Base-by-base conservation (phyloP, 75 land plant genomes). In the Gnetum montanum region DNA sequence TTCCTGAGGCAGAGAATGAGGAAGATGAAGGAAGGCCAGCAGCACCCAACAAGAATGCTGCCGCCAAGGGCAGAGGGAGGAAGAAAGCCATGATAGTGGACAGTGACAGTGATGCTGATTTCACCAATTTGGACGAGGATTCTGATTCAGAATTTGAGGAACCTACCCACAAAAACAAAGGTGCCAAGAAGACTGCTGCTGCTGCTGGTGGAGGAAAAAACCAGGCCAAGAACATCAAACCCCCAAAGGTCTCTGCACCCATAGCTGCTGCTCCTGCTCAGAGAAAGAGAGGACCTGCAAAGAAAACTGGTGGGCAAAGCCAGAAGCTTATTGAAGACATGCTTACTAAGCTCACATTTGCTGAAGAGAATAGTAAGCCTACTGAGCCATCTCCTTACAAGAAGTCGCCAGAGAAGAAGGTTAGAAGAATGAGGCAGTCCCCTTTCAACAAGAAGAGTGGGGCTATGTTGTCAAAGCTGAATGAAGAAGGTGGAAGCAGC, bases 371-470 rank as follows among this genome's bases (percentile, higher is more conserved):
- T 29, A 18, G 52, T 48, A 8, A 55, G 49, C 30, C n/a, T n/a
- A n/a, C n/a, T n/a, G 62, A 57, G 35, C 33, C 25, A 13, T 59
- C 75, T 15, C 62, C 63, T 15, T 20, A 35, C 37, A 28, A 33
- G 31, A 72, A 53, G 8, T 81, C 90, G 0, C 98, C 91, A 8
- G 80, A 75, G 50, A 83, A 75, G 64, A 90, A 95, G 58, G 88
- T 95, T n/a, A 84, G 92, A 65, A 92, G 72, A 68, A 86, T 81
- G 78, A 76, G 88, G 43, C 73, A 69, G 4, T 90, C 99, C 12
- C 97, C 96, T 2, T 84, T 95, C 68, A 77, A 95, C 77, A 95
- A 95, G 79, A 90, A 86, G 67, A 86, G 88, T 27, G 81, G 86
- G 0, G 82, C 96, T 11, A 47, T 82, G 19, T 26, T 82, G 58